These are phyloP conservation scores for Mycena galopus DNA, from an alignment of 768 basidiomycete genomes.

Conservation along the genomic window DNA sequence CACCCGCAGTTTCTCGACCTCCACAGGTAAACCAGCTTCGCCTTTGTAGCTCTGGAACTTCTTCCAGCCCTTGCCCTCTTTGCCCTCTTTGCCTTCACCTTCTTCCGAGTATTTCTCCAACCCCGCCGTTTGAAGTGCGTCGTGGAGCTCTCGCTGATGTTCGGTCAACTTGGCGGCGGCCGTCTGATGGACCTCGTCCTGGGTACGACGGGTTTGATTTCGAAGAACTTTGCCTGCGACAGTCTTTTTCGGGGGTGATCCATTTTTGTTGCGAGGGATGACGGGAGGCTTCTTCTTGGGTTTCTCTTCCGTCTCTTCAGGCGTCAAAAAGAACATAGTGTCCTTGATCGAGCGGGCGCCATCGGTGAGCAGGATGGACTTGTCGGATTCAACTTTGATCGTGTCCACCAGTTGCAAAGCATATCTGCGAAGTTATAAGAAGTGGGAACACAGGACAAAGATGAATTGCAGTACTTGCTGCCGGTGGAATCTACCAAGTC, in stretches of 20 bases:
- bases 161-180: slow-evolving; percentile 84
- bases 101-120: slow-evolving; percentile 87
- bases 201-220: slow-evolving; percentile 89
- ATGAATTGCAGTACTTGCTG: slow-evolving; percentile 69
- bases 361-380: slow-evolving; percentile 80
- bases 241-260: slow-evolving; percentile 79
- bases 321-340: slow-evolving; percentile 86
- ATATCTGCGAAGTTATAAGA: slow-evolving; percentile 67
- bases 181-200: slow-evolving; percentile 86
- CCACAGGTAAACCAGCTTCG: slow-evolving; percentile 89
- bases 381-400: slow-evolving; percentile 78
- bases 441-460: not conserved
- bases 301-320: slow-evolving; percentile 68
- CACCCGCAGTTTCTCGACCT: slow-evolving; percentile 85
- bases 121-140: slow-evolving; percentile 81
- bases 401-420: slow-evolving; percentile 92
- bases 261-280: slow-evolving; percentile 67
- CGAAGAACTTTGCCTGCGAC: slow-evolving; percentile 89
- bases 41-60: slow-evolving; percentile 97
- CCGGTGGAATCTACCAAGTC: slow-evolving; percentile 83
- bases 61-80: slow-evolving; percentile 95
- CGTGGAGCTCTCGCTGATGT: slow-evolving; percentile 89
- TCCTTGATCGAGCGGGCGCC: slow-evolving; percentile 89
- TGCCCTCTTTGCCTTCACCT: slow-evolving; percentile 78
- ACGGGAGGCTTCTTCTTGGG: slow-evolving; percentile 66